Base-by-base conservation (phyloP, 108 stramenopile species). In the Nitzschia palea region DNA sequence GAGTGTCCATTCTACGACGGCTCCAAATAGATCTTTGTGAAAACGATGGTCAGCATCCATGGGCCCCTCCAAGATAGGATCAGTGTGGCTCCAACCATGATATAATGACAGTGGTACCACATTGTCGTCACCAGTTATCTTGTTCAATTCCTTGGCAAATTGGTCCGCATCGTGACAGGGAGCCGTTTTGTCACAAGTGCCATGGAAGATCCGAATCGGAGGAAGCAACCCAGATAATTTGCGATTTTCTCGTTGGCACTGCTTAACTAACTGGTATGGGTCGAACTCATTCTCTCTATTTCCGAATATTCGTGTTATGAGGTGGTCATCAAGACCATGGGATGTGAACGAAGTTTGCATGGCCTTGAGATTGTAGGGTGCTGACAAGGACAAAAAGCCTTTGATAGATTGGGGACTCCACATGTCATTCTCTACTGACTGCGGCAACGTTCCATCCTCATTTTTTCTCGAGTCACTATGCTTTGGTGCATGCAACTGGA, bases 41-140 rank as follows among this genome's bases (percentile, higher is more conserved):
- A 84, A 84, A 37, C 62, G 67, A 66, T 87, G 86, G 65, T 82
- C 76, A 17, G 78, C 86, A 33, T 68, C 65, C 78, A 87, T 80
- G 8, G 81, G 80, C 9, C 70, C 78, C 55, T 87, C 86, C 29
- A 87, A 54, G 42, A 87, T 87, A 2, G 86, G 81, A 65, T 87
- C 86, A 3, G 86, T 87, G 56, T 87, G 86, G 52, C 71, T 73
- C 83, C 83, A 87, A 42, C 80, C 79, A 5, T 45, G n/a, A 53
- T 84, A 87, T 12, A 68, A 45, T 20, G 33, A 34, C 37, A 59
- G 33, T 10, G 44, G 26, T 47, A 57, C 36, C 3, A 10, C 17
- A 43, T 61, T 73, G 32, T n/a, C 15, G n/a, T 55, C 30, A 10
- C 40, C 35, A 55, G 57, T 58, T 27, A 72, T 70, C 23, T 63